phyloP scores from a whole-genome alignment of 2,329 filamentous ascomycete species.

The Cercospora janseana region DNA sequence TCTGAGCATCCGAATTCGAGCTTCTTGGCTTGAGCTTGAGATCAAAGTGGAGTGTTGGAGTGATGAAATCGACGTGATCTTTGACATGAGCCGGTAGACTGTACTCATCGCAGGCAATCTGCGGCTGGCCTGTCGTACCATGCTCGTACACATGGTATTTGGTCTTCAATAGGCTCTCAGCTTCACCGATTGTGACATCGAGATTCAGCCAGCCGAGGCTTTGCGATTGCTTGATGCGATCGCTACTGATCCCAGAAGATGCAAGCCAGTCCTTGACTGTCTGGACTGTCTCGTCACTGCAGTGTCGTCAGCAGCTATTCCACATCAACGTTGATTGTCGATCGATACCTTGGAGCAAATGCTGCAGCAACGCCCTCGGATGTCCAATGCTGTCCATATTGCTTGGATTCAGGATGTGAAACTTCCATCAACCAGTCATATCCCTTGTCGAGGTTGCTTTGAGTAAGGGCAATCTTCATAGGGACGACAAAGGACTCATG shows the following conservation, averaged over 20 bases:
- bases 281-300: conserved; percentile 38
- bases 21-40: conserved; percentile 18
- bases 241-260: conserved; percentile 34
- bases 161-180: conserved; percentile 43
- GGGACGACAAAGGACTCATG: conserved; percentile 19
- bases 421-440: conserved; percentile 35
- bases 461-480: conserved; percentile 29
- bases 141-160: conserved; percentile 62
- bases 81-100: conserved; percentile 51
- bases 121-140: conserved; percentile 47
- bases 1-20: conserved; percentile 16
- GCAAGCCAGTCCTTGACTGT: conserved; percentile 43
- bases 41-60: conserved; percentile 53
- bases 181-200: conserved; percentile 42
- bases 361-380: conserved; percentile 32
- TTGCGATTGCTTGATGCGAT: conserved; percentile 38
- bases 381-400: conserved; percentile 47
- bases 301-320: conserved; percentile 36
- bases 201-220: conserved; percentile 46
- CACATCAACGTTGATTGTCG: not conserved
- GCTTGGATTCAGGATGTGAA: conserved; percentile 40
- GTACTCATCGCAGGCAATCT: conserved; percentile 45
- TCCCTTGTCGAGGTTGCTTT: conserved; percentile 29
- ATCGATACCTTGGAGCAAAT: conserved; percentile 28
- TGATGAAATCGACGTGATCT: conserved; percentile 57